Percentiles rank a stretch among this genome's conserved stretches.
These are phyloP conservation scores for Lactarius hatsudake DNA, from an alignment of 768 basidiomycete species.

Conservation along the genomic window DNA sequence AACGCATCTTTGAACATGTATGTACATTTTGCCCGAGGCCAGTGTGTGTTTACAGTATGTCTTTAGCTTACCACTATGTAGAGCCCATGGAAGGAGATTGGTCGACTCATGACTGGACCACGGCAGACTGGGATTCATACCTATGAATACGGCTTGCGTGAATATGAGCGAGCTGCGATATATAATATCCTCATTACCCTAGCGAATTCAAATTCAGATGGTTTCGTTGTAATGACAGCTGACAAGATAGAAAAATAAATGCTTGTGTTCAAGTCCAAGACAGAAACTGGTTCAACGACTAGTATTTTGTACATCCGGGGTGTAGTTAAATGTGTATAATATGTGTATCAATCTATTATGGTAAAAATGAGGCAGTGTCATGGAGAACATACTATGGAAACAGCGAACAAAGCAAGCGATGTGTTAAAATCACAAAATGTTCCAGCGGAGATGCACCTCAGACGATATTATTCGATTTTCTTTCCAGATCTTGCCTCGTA, in stretches of 20 bases:
- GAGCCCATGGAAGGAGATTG: slow-evolving; percentile 80
- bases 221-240: neutral
- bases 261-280: neutral
- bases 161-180: neutral
- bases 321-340: slow-evolving; percentile 8
- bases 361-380: neutral
- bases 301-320: neutral
- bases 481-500: slow-evolving; percentile 49
- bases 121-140: neutral
- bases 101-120: neutral
- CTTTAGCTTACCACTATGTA: slow-evolving; percentile 31
- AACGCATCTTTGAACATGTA: slow-evolving; percentile 3
- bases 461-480: slow-evolving; percentile 23
- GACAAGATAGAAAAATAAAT: neutral
- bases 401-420: slow-evolving; percentile 3
- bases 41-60: slow-evolving; percentile 5
- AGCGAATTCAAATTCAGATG: neutral
- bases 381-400: slow-evolving; percentile 5
- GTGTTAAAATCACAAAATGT: neutral
- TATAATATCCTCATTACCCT: neutral
- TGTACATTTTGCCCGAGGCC: slow-evolving; percentile 1
- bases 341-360: slow-evolving; percentile 5
- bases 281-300: neutral
- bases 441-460: neutral
- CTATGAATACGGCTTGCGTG: neutral